phyloP scores from a whole-genome alignment of 768 basidiomycete species.

The Dentipellis fragilis region DNA sequence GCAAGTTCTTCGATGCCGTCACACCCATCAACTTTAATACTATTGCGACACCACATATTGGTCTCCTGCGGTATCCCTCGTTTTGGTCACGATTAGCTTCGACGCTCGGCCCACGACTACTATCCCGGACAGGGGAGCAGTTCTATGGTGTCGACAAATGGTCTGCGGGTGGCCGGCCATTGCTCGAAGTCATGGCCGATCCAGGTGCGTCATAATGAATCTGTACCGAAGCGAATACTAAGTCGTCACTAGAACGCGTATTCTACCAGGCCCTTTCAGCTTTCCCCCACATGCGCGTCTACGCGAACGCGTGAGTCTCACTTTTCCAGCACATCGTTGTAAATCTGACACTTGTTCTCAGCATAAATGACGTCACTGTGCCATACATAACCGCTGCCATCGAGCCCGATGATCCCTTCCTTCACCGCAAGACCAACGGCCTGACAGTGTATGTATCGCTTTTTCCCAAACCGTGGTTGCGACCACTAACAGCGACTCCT shows the following conservation, averaged over 20 bases:
- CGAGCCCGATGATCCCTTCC: conserved; percentile 58
- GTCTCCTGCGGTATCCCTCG: conserved; percentile 55
- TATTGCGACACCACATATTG: conserved; percentile 76
- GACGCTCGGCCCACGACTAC: conserved; percentile 52
- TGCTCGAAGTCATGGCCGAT: conserved; percentile 75
- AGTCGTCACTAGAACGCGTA: conserved; percentile 38
- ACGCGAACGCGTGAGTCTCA: conserved; percentile 58
- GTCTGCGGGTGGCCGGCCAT: conserved; percentile 51
- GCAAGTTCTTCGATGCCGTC: conserved; percentile 61
- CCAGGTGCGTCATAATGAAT: conserved; percentile 48
- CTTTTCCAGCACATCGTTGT: background rate
- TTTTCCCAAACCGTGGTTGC: background rate
- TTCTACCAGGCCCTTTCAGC: conserved; percentile 64
- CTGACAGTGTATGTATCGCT: conserved; percentile 45
- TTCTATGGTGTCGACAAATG: conserved; percentile 53
- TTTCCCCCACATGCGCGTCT: conserved; percentile 65
- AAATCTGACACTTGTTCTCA: conserved; percentile 16
- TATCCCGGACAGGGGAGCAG: conserved; percentile 70
- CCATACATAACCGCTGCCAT: conserved; percentile 76
- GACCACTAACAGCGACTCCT: background rate
- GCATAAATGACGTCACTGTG: conserved; percentile 69
- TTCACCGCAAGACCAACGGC: conserved; percentile 42
- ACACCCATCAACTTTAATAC: conserved; percentile 75
- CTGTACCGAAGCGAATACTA: too few relatives aligned
- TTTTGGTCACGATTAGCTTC: conserved; percentile 43